Percentiles rank a stretch among this genome's conserved stretches.
phyloP scores from a whole-genome alignment of 306 rosid species.

The Sicyos baderoa region DNA sequence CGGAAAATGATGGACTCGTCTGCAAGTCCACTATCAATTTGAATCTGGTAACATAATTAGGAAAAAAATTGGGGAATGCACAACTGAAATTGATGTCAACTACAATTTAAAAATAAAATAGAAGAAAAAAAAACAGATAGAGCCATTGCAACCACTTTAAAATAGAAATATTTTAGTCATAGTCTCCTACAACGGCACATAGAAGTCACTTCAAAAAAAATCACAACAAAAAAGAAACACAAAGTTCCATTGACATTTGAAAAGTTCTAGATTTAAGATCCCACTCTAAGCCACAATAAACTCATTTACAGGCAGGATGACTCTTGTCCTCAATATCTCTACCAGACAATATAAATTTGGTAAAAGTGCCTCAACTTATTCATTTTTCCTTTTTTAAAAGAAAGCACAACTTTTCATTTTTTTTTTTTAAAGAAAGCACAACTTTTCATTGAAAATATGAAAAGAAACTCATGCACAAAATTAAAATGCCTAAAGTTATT shows the following conservation, averaged over 20 bases:
- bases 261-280: not conserved
- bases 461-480: too few relatives aligned
- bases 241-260: not conserved
- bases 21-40: slow-evolving; percentile 65
- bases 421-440: too few relatives aligned
- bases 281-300: slow-evolving; percentile 4
- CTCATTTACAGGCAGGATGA: not conserved
- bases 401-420: too few relatives aligned
- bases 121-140: not conserved
- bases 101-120: not conserved
- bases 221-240: not conserved
- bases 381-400: too few relatives aligned
- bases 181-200: not conserved
- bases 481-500: not conserved
- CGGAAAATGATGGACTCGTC: slow-evolving; percentile 52
- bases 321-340: not conserved
- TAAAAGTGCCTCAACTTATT: not conserved
- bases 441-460: too few relatives aligned
- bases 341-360: not conserved
- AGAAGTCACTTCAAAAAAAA: not conserved
- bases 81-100: not conserved
- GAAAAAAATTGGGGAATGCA: not conserved
- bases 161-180: not conserved
- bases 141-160: not conserved
- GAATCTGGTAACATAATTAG: slow-evolving; percentile 42